Conservation (phyloP, 2,329 filamentous ascomycete species). For the Nigrospora osmanthi region DNA sequence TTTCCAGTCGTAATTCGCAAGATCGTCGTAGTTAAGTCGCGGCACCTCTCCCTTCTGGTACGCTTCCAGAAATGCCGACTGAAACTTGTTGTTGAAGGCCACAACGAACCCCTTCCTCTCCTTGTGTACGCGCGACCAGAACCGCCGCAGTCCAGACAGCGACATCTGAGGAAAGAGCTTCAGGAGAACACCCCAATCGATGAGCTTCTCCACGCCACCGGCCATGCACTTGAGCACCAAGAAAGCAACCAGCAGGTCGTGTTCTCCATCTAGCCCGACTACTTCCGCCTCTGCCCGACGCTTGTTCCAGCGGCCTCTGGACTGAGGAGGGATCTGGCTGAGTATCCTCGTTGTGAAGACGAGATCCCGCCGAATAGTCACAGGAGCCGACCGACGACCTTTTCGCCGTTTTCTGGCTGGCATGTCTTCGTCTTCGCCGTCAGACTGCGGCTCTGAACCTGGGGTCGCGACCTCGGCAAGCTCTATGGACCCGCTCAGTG, state of each 20-base stretch:
- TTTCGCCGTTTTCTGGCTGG: not conserved
- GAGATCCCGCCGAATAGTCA: slow-evolving; percentile 3
- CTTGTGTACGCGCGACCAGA: slow-evolving; percentile 46
- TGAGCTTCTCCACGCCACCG: slow-evolving; percentile 49
- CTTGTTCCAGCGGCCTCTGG: slow-evolving; percentile 23
- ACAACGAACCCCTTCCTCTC: slow-evolving; percentile 45
- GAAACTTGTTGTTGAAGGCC: slow-evolving; percentile 54
- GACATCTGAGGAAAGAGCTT: slow-evolving; percentile 46
- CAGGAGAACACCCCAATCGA: slow-evolving; percentile 54
- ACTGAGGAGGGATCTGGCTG: slow-evolving; percentile 16
- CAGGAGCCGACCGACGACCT: slow-evolving; percentile 12
- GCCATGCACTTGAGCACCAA: slow-evolving; percentile 49
- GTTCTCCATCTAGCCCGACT: slow-evolving; percentile 31
- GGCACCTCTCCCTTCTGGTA: slow-evolving; percentile 57
- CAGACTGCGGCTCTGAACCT: not conserved
- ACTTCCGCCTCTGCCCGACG: slow-evolving; percentile 18
- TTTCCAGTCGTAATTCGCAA: slow-evolving; percentile 61
- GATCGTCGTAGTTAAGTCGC: slow-evolving; percentile 54
- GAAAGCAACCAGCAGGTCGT: slow-evolving; percentile 47
- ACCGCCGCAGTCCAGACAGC: slow-evolving; percentile 41
- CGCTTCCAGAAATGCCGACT: slow-evolving; percentile 55
- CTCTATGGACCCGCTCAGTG: no score
- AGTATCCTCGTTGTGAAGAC: slow-evolving; percentile 21
- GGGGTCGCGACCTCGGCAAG: no score
- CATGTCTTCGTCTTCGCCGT: not conserved